Base-by-base conservation (phyloP, 495 filamentous ascomycete genomes). In the Hypoxylon trugodes region DNA sequence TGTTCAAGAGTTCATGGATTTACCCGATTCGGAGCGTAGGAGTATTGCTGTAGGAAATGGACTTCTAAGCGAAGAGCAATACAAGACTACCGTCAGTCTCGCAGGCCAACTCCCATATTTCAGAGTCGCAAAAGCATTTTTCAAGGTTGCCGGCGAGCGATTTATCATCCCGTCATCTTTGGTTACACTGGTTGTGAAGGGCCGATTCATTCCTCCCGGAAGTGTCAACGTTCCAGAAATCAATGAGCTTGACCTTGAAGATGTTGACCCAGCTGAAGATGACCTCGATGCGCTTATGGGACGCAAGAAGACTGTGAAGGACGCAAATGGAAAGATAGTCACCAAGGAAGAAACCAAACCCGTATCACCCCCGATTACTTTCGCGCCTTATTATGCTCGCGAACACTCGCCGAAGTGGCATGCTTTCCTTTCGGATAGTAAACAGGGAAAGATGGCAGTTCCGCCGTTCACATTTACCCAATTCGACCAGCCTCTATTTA, bases 81-180 rank as follows among this genome's bases (percentile, higher is more conserved):
- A 97, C 75, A 77, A 84, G 30, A 83, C 86, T 19, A 91, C 89
- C 24, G 77, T 96, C 47, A 70, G 75, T 37, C 87, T 96, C 36
- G 93, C 92, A 19, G 84, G 85, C 65, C 90, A 96, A 73, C 78
- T 98, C 9, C 95, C 95, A 0, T 81, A 84, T 38, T 79, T 98
- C 41, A 82, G 89, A 54, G 84, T 98, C n/a, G 92, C 92, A 73
- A 94, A 92, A 78, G 91, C 92, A 1, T 98, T 96, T 78, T 98
- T 98, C 86, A 98, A 98, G 81, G 95, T 98, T 46, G 88, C 90
- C 65, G 95, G 95, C 57, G 95, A 98, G 77, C 90, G 87, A 57
- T 90, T 87, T 73, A 89, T 98, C 71, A 96, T 92, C 10, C 93
- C 95, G n/a, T 89, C 89, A 66, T 95, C 91, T 65, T 83, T 98